Conservation (phyloP, 768 basidiomycete genomes). For the Pisolithus tinctorius region DNA sequence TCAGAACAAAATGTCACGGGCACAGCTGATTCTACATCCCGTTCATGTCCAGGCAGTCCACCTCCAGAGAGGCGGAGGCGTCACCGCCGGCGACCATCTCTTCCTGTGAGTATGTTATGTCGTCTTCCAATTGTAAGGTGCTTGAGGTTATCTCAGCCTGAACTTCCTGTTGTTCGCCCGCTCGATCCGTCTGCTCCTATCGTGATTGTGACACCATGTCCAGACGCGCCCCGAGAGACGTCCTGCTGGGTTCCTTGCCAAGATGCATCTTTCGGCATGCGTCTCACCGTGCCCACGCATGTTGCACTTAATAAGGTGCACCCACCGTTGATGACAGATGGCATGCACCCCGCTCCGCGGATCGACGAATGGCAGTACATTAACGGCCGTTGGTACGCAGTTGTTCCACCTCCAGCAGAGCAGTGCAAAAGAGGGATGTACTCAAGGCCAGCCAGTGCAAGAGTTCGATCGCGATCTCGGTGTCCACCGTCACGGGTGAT, state of each 20-base stretch:
- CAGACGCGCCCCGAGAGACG: conserved; percentile 30
- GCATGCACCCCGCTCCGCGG: conserved; percentile 17
- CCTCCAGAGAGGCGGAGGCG: conserved; percentile 6
- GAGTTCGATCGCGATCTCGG: conserved; percentile 1
- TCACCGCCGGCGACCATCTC: conserved; percentile 9
- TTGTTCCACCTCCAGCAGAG: conserved; percentile 40
- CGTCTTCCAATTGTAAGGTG: neutral
- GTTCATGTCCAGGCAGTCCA: neutral
- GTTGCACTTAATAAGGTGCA: conserved; percentile 40
- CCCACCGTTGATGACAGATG: conserved; percentile 34
- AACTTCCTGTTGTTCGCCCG: conserved; percentile 25
- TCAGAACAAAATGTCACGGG: neutral
- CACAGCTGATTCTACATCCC: neutral
- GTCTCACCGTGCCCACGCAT: conserved; percentile 44
- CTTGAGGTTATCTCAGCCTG: conserved; percentile 4
- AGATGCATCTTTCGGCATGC: conserved; percentile 45
- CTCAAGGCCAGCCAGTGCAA: conserved; percentile 23
- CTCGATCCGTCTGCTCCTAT: conserved; percentile 36
- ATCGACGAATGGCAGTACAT: conserved; percentile 41
- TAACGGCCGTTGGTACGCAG: conserved; percentile 49
- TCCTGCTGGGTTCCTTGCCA: conserved; percentile 48
- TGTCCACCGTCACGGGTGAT: conserved; percentile 1
- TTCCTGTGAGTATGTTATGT: conserved; percentile 1
- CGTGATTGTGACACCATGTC: conserved; percentile 47
- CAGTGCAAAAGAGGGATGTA: conserved; percentile 39